Percentiles rank a stretch among this genome's conserved stretches.
These are phyloP conservation scores for Osmanthus fragrans DNA, from an alignment of 257 asterid species.

Conservation along the genomic window DNA sequence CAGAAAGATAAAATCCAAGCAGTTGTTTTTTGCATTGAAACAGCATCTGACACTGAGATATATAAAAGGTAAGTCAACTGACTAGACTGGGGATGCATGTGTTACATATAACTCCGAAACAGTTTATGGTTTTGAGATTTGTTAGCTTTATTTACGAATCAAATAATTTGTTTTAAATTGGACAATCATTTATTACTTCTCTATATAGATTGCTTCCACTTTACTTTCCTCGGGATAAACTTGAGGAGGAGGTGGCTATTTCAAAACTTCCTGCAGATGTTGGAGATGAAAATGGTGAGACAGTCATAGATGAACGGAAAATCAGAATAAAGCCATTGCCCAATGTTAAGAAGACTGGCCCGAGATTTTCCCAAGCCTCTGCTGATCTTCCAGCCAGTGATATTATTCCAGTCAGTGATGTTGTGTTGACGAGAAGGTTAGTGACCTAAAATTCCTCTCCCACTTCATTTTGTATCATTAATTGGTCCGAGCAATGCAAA, in stretches of 20 bases:
- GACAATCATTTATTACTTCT: constrained; percentile 3
- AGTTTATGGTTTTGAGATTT: not conserved
- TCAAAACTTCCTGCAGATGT: constrained; percentile 96
- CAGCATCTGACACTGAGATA: constrained; percentile 89
- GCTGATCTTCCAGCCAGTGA: constrained; percentile 41
- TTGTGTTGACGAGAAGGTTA: constrained; percentile 66
- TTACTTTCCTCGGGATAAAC: constrained; percentile 91
- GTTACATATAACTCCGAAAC: no score
- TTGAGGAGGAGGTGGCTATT: constrained; percentile 80
- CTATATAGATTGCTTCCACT: constrained; percentile 86
- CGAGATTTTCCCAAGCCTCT: constrained; percentile 44
- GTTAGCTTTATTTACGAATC: not conserved
- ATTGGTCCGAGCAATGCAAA: not conserved
- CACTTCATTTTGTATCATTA: not conserved
- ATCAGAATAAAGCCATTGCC: constrained; percentile 93
- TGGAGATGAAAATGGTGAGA: constrained; percentile 99
- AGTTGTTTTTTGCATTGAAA: constrained; percentile 48
- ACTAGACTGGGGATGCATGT: not conserved
- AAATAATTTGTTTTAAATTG: not conserved
- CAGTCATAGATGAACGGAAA: constrained; percentile 85
- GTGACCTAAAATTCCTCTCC: constrained; percentile 24
- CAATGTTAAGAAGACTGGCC: constrained; percentile 58
- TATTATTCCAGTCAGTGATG: constrained; percentile 41
- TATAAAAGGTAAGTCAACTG: constrained; percentile 63
- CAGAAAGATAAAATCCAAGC: constrained; percentile 67